phyloP scores from a whole-genome alignment of 371 early-diverging fungal species.

The Globomyces sp. region DNA sequence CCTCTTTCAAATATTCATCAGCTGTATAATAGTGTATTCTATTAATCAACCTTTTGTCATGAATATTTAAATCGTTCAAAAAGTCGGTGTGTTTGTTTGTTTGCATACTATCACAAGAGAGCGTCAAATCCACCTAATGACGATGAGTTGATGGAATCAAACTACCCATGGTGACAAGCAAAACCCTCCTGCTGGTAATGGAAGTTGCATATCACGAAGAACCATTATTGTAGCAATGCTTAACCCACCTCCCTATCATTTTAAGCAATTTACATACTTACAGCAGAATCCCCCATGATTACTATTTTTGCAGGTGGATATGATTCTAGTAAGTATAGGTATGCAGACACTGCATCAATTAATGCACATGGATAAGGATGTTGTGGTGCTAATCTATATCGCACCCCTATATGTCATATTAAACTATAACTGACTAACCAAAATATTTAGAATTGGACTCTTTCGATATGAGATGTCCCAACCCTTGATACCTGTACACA shows the following conservation, averaged over 20 bases:
- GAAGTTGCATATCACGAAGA: slow-evolving; percentile 10
- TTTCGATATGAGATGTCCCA: not conserved
- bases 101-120: not conserved
- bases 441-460: not conserved
- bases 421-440: not conserved
- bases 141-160: not conserved
- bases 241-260: slow-evolving; percentile 51
- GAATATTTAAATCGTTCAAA: slow-evolving; percentile 6
- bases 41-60: not conserved
- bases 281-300: slow-evolving; percentile 47
- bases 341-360: slow-evolving; percentile 26
- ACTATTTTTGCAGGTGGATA: slow-evolving; percentile 26
- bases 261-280: not conserved
- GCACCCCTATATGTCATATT: slow-evolving; percentile 10
- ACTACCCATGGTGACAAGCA: slow-evolving; percentile 20
- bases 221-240: slow-evolving; percentile 25
- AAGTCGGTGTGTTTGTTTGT: slow-evolving; percentile 11
- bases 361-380: slow-evolving; percentile 31
- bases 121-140: slow-evolving; percentile 14
- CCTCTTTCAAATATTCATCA: slow-evolving; percentile 7
- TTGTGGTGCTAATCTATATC: slow-evolving; percentile 30
- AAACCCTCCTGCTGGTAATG: slow-evolving; percentile 15
- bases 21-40: slow-evolving; percentile 15
- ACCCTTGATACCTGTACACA: slow-evolving; percentile 12
- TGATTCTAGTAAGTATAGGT: slow-evolving; percentile 6